These are phyloP conservation scores for Poronia punctata DNA, from an alignment of 495 filamentous ascomycete genomes.

Conservation along the genomic window DNA sequence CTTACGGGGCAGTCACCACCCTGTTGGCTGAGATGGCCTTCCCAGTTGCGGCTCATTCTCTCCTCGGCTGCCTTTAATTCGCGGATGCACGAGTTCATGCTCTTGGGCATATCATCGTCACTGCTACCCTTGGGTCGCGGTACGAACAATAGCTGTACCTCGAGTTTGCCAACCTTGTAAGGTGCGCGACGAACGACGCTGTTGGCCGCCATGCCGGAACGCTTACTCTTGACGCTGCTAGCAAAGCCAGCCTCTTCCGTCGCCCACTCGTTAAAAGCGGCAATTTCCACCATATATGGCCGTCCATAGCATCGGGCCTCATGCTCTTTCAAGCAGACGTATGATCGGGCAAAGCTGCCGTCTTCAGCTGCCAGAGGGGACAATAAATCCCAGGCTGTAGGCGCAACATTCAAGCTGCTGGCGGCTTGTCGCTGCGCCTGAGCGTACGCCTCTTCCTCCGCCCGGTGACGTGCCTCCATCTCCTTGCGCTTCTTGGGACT, in stretches of 20 bases:
- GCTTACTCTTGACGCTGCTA: conserved; percentile 84
- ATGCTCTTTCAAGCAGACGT: conserved; percentile 87
- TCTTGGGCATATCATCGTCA: conserved; percentile 97
- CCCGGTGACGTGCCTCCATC: conserved; percentile 70
- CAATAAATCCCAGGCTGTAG: conserved; percentile 78
- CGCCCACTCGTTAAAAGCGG: conserved; percentile 98
- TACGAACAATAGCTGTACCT: conserved; percentile 88
- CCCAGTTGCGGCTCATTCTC: conserved; percentile 62
- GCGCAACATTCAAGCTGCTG: conserved; percentile 49
- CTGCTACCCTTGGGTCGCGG: conserved; percentile 82
- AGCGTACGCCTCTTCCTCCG: conserved; percentile 61
- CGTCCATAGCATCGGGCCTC: conserved; percentile 79
- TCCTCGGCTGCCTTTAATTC: conserved; percentile 86
- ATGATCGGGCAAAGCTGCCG: conserved; percentile 88
- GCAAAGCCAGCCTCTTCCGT: conserved; percentile 64
- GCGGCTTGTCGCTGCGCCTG: conserved; percentile 62
- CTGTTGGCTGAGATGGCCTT: conserved; percentile 90
- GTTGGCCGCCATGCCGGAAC: conserved; percentile 45
- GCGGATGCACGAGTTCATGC: conserved; percentile 88
- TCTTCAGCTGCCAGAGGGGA: conserved; percentile 80
- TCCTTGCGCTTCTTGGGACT: conserved; percentile 94
- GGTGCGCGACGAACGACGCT: conserved; percentile 63
- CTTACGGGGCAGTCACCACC: conserved; percentile 96
- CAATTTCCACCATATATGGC: conserved; percentile 77
- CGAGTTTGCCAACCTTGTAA: conserved; percentile 89